Evolutionary conservation across 352 stramenopile genomes (phyloP), one percentile per base, ranked within the genome.

Genomic region (Pythium utonaiense): DNA sequence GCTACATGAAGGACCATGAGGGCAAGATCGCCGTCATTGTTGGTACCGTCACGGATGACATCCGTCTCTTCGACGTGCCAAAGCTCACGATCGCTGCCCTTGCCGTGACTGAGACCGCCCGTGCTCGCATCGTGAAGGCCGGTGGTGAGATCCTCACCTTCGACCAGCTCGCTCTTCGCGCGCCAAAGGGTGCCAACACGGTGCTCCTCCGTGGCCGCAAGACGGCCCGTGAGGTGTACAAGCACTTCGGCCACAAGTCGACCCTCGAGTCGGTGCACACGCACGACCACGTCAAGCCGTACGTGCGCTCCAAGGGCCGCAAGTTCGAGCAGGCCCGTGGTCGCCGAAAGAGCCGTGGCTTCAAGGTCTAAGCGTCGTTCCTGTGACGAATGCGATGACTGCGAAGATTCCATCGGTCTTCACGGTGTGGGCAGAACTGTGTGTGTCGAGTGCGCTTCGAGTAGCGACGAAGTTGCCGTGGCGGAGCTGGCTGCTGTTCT

Each of bases 301-400:
- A 98, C 78, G 96, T 99, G 60, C 96, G 97, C 77, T 96, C 84
- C 69, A 99, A 98, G 76, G 98, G 98, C 75, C 91, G 97, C 84
- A 99, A 99, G 86, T 99, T 99, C 86, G 98, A 99, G 85, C 96
- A 88, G 64, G 98, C 98, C 67, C 97, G 98, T 98, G 97, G 97
- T 92, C 96, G 97, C 81, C 96, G 98, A 95, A 94, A 94, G 74
- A 98, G 90, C 75, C 90, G 93, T 91, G 97, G 98, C 74, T 99
- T 99, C 95, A 99, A 99, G 96, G 95, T 99, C 67, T 99, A 99
- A 98, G 75, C 70, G 53, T 50, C 33, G 19, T 36, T 49, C 49
- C 38, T 25, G 5, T 44, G 53, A 63, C 51, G 28, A 49, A 21
- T 50, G 57, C 57, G 41, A 56, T 33, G 56, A 33, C 56, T 53